Evolutionary conservation across 2,329 filamentous ascomycete species (phyloP).

Genomic region (Diaporthe eres): DNA sequence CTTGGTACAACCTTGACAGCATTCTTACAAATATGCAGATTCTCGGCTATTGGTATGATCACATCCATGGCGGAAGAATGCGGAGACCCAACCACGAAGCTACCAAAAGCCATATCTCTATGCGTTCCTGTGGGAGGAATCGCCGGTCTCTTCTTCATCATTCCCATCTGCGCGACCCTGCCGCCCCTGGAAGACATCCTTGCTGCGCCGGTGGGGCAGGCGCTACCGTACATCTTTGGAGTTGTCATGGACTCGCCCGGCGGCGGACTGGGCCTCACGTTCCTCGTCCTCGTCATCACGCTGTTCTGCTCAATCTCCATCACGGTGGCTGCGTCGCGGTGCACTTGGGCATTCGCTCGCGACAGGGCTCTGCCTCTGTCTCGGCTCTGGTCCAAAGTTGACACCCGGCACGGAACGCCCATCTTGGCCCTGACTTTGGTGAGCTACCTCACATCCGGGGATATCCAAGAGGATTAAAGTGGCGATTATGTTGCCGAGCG

Average conservation of each 20-base stretch:
- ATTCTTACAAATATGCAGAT: constrained; percentile 48
- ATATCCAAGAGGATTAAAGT: rapidly evolving
- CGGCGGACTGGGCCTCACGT: constrained; percentile 64
- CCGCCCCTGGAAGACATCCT: constrained; percentile 59
- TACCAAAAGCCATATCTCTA: constrained; percentile 66
- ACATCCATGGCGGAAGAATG: constrained; percentile 74
- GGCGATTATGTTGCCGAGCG: too few species aligned
- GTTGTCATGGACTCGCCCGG: constrained; percentile 64
- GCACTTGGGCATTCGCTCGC: constrained; percentile 75
- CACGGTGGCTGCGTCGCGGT: constrained; percentile 76
- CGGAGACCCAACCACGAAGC: constrained; percentile 63
- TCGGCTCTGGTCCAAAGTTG: constrained; percentile 64
- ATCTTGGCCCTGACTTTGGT: constrained; percentile 68
- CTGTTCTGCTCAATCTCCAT: constrained; percentile 75
- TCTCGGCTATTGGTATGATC: constrained; percentile 74
- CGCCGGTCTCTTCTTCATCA: constrained; percentile 66
- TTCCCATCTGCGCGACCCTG: constrained; percentile 62
- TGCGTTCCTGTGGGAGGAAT: constrained; percentile 67
- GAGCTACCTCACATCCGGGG: background rate
- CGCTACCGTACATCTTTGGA: constrained; percentile 67
- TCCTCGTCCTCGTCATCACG: constrained; percentile 69
- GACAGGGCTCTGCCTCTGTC: constrained; percentile 70
- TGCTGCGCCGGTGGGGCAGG: constrained; percentile 65
- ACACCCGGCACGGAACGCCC: constrained; percentile 66
- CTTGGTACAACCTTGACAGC: rapidly evolving